Evolutionary conservation across 805 yeast genomes (phyloP).

Genomic region (Cyberlindnera maritima): DNA sequence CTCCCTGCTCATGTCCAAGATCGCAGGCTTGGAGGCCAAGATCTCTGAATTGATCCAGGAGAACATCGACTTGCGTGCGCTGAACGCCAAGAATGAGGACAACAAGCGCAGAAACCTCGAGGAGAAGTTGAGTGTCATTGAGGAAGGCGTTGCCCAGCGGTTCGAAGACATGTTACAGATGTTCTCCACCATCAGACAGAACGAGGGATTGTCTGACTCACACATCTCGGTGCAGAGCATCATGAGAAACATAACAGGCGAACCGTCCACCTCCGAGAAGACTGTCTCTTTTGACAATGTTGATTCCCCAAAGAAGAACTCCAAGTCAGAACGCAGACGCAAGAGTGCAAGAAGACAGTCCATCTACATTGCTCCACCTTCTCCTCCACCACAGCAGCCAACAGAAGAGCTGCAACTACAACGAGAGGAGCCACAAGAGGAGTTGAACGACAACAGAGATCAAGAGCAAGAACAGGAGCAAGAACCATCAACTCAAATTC

Average conservation of each 20-base stretch:
- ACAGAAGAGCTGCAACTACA: not conserved
- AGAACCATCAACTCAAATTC: not conserved
- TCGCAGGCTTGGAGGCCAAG: constrained; percentile 51
- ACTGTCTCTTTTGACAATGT: constrained; percentile 27
- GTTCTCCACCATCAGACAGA: constrained; percentile 38
- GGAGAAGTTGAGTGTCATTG: constrained; percentile 38
- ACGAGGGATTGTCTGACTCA: constrained; percentile 36
- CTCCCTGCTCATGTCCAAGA: constrained; percentile 47
- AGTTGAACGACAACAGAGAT: not conserved
- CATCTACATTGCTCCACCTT: constrained; percentile 32
- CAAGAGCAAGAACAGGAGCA: not conserved
- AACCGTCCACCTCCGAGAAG: constrained; percentile 18
- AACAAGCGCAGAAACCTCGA: constrained; percentile 35
- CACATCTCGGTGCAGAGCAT: constrained; percentile 9
- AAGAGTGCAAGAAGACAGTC: constrained; percentile 41
- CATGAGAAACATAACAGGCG: constrained; percentile 6
- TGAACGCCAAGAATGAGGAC: constrained; percentile 30
- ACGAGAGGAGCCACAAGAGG: constrained; percentile 2
- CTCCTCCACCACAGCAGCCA: constrained; percentile 1
- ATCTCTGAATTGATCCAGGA: constrained; percentile 49
- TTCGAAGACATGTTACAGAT: constrained; percentile 44
- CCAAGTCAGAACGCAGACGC: constrained; percentile 31
- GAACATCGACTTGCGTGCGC: constrained; percentile 42
- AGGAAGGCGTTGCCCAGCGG: constrained; percentile 38
- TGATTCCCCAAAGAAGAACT: constrained; percentile 23